Conservation (phyloP, 2,329 filamentous ascomycete species). For the Neodidymelliopsis sp. region DNA sequence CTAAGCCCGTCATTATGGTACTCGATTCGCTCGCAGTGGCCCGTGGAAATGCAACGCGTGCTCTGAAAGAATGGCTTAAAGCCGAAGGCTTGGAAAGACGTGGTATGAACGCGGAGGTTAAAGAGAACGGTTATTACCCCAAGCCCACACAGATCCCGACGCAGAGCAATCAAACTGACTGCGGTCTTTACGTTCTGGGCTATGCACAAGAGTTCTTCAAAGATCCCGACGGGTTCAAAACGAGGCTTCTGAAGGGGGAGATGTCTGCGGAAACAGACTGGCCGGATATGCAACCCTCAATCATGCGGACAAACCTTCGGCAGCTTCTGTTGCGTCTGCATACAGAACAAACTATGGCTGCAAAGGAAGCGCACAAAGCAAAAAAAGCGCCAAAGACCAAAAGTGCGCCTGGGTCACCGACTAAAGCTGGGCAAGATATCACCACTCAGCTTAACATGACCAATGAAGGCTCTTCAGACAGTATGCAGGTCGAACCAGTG, state of each 20-base stretch:
- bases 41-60: slow-evolving; percentile 65
- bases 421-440: neutral
- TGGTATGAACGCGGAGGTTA: slow-evolving; percentile 56
- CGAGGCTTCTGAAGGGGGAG: slow-evolving; percentile 69
- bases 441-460: too few species aligned
- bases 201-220: slow-evolving; percentile 85
- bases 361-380: slow-evolving; percentile 21
- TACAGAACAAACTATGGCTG: slow-evolving; percentile 50
- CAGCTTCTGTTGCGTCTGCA: slow-evolving; percentile 70
- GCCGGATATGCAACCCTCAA: slow-evolving; percentile 60
- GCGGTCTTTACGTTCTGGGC: slow-evolving; percentile 83
- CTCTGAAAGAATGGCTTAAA: slow-evolving; percentile 78
- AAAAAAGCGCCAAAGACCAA: slow-evolving; percentile 14
- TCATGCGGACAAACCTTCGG: slow-evolving; percentile 72
- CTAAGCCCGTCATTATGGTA: slow-evolving; percentile 75
- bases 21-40: slow-evolving; percentile 83
- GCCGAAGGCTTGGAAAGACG: slow-evolving; percentile 74
- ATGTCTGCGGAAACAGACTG: slow-evolving; percentile 65
- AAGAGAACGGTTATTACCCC: slow-evolving; percentile 69
- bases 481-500: too few species aligned
- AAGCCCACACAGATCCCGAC: slow-evolving; percentile 70
- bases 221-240: slow-evolving; percentile 74
- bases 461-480: too few species aligned
- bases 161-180: slow-evolving; percentile 87
- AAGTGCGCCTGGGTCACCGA: neutral